A percentile compares a stretch with the other conserved stretches of the same genome.
These are phyloP conservation scores for Pneumocystis canis DNA, from an alignment of 1,139 yeast species.

Conservation along the genomic window DNA sequence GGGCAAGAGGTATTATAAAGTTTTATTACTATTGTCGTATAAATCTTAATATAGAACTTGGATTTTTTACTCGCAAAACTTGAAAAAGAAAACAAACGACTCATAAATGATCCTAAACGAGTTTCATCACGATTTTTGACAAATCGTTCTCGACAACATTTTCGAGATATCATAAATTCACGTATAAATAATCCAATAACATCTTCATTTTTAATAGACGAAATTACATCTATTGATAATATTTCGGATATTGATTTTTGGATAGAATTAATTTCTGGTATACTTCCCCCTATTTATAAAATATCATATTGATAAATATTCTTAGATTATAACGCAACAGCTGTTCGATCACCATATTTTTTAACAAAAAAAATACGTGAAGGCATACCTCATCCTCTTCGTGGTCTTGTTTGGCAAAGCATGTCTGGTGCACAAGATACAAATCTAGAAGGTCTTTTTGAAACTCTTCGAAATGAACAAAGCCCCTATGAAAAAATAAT, in stretches of 20 bases:
- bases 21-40: not conserved
- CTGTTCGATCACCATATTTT: slow-evolving; percentile 22
- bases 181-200: not conserved
- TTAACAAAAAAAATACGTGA: slow-evolving; percentile 21
- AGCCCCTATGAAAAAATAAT: slow-evolving; percentile 40
- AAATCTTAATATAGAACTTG: slow-evolving; percentile 3
- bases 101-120: slow-evolving; percentile 13
- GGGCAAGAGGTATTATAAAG: not conserved
- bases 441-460: slow-evolving; percentile 27
- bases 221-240: not conserved
- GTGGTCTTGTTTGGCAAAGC: slow-evolving; percentile 28
- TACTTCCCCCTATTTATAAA: not conserved
- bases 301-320: slow-evolving; percentile 7
- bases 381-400: slow-evolving; percentile 28
- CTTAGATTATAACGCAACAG: slow-evolving; percentile 24
- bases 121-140: not conserved
- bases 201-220: not conserved
- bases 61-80: slow-evolving; percentile 14
- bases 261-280: not conserved
- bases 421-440: slow-evolving; percentile 25
- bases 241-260: not conserved
- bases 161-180: not conserved
- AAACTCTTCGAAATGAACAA: slow-evolving; percentile 29
- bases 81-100: slow-evolving; percentile 15
- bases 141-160: not conserved